Base-by-base conservation (phyloP, 164 flowering plant genomes). In the Platanus orientalis region DNA sequence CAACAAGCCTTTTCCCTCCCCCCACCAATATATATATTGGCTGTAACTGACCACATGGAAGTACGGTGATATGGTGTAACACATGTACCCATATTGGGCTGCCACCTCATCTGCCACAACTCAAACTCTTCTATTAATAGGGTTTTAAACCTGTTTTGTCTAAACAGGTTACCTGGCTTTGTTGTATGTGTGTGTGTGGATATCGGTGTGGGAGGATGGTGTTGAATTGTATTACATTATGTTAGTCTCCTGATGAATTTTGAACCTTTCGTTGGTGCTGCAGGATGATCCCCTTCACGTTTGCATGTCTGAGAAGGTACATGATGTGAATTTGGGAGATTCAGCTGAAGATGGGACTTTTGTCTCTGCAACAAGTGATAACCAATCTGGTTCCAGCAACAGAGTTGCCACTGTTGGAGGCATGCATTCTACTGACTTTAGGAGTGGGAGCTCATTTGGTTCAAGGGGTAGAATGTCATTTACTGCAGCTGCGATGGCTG, bases 401-500 rank as follows among this genome's bases (percentile, higher is more conserved):
- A 81, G 74, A 73, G 80, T 78, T 71, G 71, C 78, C 21, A 60
- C 82, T 2, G 71, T 59, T 34, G 81, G 79, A 74, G 88, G 85
- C 6, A 75, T 79, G 7, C 87, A 85, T 60, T 69, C 90, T 57
- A 47, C 77, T 47, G 96, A 89, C 28, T 79, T 81, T 62, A 70
- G 87, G 67, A 73, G 81, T 69, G 81, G 86, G 26, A 75, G 64
- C 70, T 74, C 91, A 59, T 86, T 75, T 70, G 83, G 84, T 67
- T 84, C 99, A 40, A 86, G 82, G 77, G 96, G 99, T 63, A 89
- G 85, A 30, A 83, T 91, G 93, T 89, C 96, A 53, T 91, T 89
- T 82, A 96, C 96, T 68, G 96, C 99, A 59, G 97, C 96, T 69
- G 96, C 97, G 16, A 94, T 89, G 96, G 90, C 96, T 68, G 97